These are phyloP conservation scores for Microascus cirrosus DNA, from an alignment of 2,329 filamentous ascomycete genomes.

Conservation along the genomic window DNA sequence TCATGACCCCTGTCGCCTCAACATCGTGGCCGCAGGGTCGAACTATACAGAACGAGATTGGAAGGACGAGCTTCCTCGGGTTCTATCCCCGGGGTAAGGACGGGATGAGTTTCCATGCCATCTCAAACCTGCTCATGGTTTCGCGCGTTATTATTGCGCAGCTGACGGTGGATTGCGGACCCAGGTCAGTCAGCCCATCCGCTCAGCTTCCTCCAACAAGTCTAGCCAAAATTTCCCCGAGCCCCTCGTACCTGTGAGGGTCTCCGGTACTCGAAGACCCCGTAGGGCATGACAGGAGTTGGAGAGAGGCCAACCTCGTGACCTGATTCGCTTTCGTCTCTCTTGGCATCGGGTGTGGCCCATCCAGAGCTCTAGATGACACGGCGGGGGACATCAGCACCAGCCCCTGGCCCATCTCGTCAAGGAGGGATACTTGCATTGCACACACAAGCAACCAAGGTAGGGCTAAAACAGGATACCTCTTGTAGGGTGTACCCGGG, in stretches of 20 bases:
- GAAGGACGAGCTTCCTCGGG: not conserved
- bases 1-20: not conserved
- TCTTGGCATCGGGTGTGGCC: not conserved
- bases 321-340: not conserved
- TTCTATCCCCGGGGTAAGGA: not conserved
- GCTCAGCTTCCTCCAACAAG: not conserved
- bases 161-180: not conserved
- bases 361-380: not conserved
- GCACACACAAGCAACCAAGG: not conserved
- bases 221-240: not conserved
- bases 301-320: not conserved
- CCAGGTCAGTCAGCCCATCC: not conserved
- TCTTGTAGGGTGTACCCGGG: not conserved
- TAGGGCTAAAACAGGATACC: not conserved
- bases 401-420: not conserved
- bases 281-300: not conserved
- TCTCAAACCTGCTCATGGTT: not conserved
- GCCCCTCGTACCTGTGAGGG: not conserved
- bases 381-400: not conserved
- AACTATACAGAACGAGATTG: not conserved
- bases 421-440: not conserved
- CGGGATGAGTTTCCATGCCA: not conserved
- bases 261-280: not conserved
- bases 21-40: not conserved
- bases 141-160: not conserved